phyloP scores from a whole-genome alignment of 2,329 filamentous ascomycete genomes.

The Simplicillium sp. region DNA sequence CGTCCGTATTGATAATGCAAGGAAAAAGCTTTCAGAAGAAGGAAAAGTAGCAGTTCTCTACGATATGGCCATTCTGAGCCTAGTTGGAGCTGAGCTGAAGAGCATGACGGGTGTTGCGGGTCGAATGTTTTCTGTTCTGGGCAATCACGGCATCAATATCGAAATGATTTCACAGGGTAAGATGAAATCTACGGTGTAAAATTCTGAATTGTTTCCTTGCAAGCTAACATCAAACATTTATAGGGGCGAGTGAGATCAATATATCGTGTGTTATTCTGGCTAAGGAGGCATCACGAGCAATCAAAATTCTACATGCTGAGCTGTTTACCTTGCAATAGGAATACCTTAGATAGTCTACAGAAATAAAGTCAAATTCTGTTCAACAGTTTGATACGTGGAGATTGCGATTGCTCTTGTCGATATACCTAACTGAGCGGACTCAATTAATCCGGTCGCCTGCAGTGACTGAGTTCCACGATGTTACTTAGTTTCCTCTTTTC shows the following conservation, averaged over 20 bases:
- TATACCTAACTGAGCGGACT: no score
- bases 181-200: conserved; percentile 10
- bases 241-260: conserved; percentile 96
- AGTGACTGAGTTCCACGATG: no score
- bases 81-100: conserved; percentile 94
- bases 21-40: conserved; percentile 64
- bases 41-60: conserved; percentile 84
- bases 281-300: conserved; percentile 78
- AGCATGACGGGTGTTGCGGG: conserved; percentile 93
- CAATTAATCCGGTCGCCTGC: no score
- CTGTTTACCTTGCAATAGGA: no score
- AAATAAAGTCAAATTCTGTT: no score
- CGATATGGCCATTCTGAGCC: conserved; percentile 88
- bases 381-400: no score
- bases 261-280: conserved; percentile 96
- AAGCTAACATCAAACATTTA: conserved; percentile 7
- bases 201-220: conserved; percentile 2
- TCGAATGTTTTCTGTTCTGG: conserved; percentile 87
- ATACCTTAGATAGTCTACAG: no score
- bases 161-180: conserved; percentile 98
- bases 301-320: conserved; percentile 97
- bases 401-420: no score
- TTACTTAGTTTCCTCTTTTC: no score
- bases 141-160: conserved; percentile 89
- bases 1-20: conserved; percentile 55